phyloP scores from a whole-genome alignment of 441 rosid genomes.

The Pelargonium exstipulatum region DNA sequence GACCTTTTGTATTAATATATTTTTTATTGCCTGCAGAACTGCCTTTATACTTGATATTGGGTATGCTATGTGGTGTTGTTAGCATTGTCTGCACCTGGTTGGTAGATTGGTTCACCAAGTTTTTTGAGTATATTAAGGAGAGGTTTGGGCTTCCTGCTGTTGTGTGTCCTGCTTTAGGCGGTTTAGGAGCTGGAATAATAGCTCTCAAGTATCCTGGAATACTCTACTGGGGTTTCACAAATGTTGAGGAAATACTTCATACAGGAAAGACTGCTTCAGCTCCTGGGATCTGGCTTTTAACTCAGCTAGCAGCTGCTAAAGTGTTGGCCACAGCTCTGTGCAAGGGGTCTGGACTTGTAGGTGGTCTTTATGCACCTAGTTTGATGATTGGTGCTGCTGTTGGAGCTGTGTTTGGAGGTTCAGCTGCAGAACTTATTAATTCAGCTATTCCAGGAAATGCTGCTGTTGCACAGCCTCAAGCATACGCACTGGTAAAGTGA shows the following conservation, averaged over 20 bases:
- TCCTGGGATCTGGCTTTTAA: constrained; percentile 89
- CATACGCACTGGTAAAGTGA: constrained; percentile 78
- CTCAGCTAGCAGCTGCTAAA: constrained; percentile 88
- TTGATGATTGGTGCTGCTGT: constrained; percentile 97
- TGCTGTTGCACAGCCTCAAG: constrained; percentile 96
- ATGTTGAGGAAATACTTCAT: constrained; percentile 91
- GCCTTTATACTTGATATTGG: constrained; percentile 86
- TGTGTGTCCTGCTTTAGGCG: constrained; percentile 92
- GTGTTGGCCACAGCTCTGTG: constrained; percentile 92
- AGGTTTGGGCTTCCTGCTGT: constrained; percentile 79
- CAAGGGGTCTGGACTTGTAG: constrained; percentile 95
- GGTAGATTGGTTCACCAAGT: constrained; percentile 76
- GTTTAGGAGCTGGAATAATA: constrained; percentile 89
- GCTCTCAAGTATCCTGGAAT: constrained; percentile 97
- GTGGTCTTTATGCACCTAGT: constrained; percentile 94
- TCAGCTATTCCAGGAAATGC: constrained; percentile 91
- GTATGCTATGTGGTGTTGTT: constrained; percentile 92
- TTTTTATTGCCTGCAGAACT: constrained; percentile 53
- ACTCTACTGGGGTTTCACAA: constrained; percentile 94
- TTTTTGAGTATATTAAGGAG: constrained; percentile 66
- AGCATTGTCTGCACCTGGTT: constrained; percentile 78
- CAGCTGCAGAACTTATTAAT: constrained; percentile 77
- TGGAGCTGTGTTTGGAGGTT: constrained; percentile 96
- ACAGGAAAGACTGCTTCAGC: constrained; percentile 96
- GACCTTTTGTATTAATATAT: constrained; percentile 14